These are phyloP conservation scores for Phytophthora tentaculata DNA, from an alignment of 352 stramenopile species.

Conservation along the genomic window DNA sequence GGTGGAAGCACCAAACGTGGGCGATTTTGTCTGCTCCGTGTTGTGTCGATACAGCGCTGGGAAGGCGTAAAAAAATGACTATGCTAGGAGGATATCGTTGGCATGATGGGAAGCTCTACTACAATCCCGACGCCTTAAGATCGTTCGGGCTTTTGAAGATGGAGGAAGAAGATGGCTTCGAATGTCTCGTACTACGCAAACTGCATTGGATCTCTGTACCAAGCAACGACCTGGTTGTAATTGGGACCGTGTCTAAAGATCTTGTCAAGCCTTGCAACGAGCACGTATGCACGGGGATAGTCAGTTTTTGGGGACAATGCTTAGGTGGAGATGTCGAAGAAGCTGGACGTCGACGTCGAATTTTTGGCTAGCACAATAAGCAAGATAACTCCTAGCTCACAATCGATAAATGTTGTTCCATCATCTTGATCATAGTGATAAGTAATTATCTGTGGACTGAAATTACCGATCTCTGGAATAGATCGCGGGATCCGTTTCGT, in stretches of 20 bases:
- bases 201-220: constrained; percentile 25
- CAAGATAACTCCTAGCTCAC: not conserved
- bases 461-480: not conserved
- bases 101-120: constrained; percentile 18
- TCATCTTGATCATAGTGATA: constrained; percentile 6
- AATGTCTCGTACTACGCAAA: constrained; percentile 19
- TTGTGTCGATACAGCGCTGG: constrained; percentile 29
- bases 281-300: constrained; percentile 2
- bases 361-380: not conserved
- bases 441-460: not conserved
- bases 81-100: constrained; percentile 31
- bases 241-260: constrained; percentile 15
- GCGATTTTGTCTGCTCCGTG: constrained; percentile 8
- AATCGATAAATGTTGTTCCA: constrained; percentile 6
- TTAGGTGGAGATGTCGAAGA: constrained; percentile 15
- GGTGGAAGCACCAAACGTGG: constrained; percentile 19
- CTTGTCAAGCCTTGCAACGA: constrained; percentile 15
- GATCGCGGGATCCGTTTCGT: too few species aligned
- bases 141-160: constrained; percentile 26
- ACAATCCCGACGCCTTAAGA: constrained; percentile 20
- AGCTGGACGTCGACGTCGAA: not conserved
- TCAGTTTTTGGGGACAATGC: constrained; percentile 8
- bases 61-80: constrained; percentile 29
- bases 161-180: constrained; percentile 9
- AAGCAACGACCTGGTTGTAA: constrained; percentile 14